Base-by-base conservation (phyloP, 257 asterid species). In the Nicotiana tomentosiformis region DNA sequence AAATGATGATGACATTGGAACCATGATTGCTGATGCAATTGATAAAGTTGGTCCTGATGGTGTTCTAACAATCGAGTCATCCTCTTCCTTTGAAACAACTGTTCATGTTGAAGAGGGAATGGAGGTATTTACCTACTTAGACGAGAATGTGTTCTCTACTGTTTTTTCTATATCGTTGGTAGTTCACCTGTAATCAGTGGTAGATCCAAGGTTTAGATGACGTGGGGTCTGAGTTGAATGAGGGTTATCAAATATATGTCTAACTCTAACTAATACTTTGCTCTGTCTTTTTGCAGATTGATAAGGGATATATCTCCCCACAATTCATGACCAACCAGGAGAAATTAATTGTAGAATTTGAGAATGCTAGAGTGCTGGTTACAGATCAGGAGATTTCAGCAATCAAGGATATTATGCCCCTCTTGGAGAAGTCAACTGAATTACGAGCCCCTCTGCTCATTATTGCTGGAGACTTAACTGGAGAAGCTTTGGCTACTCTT, bases 41-140 rank as follows among this genome's bases (percentile, higher is more conserved):
- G 98, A 96, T 90, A 94, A 96, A 88, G 98, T 96, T 66, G 98
- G 99, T 80, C 98, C 99, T n/a, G 98, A 94, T 86, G 99, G 99
- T 86, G 99, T 96, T 78, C 87, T 96, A 74, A 94, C 99, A 62
- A 94, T 96, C 14, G 99, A 96, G 91, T 96, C 98, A 58, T 96
- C 99, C 4, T 94, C 98, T 82, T 96, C 98, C 43, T 96, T 96
- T 83, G 98, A 94, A 88, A 96, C 99, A 29, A 93, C 99, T 12
- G 94, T 96, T 29, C 97, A 92, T 77, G 98, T 96, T 61, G 99
- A 96, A 91, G 98, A 96, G 70, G 98, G 98, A 85, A 96, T 96
- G 99, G 98, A 96, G 99, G 99, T 94, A 5, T 43, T 90, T 85
- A 15, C 39, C 80, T 26, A 74, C 39, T 49, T 49, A 74, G 62